A percentile compares a stretch with the other conserved stretches of the same genome.
Conservation (phyloP, 108 stramenopile species). For the Stephanodiscus minutulus region DNA sequence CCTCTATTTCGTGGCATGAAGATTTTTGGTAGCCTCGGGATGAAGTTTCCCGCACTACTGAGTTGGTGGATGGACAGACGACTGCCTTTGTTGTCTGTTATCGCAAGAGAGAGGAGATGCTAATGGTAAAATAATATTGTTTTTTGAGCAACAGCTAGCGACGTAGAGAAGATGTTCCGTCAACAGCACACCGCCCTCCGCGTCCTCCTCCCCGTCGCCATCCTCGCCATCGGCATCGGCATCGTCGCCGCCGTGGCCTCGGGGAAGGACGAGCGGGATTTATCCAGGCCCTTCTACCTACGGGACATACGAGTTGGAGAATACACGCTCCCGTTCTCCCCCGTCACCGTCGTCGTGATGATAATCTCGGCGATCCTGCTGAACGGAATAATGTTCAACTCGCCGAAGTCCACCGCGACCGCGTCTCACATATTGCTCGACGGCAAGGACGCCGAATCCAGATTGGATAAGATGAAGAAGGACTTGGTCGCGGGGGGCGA, state of each 20-base stretch:
- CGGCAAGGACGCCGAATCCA: constrained; percentile 50
- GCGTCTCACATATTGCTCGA: constrained; percentile 70
- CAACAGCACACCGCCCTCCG: not conserved
- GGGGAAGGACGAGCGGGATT: constrained; percentile 9
- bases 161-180: not conserved
- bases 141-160: too few relatives aligned
- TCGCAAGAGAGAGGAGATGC: too few relatives aligned
- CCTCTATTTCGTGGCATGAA: too few relatives aligned
- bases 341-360: constrained; percentile 31
- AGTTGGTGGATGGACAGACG: too few relatives aligned
- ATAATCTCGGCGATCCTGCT: constrained; percentile 25
- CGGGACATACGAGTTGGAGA: constrained; percentile 36
- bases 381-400: not conserved
- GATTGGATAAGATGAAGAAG: constrained; percentile 48
- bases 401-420: constrained; percentile 48
- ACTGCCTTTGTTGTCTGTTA: too few relatives aligned
- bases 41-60: too few relatives aligned
- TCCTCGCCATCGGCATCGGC: constrained; percentile 7
- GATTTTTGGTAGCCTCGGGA: too few relatives aligned
- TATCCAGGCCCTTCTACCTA: constrained; percentile 44
- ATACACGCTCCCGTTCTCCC: constrained; percentile 33
- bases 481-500: constrained; percentile 56
- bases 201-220: not conserved
- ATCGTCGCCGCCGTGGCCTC: constrained; percentile 1
- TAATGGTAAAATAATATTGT: constrained; percentile 11